Conservation (phyloP, 1,284 basidiomycete species). For the Ustilago nuda region DNA sequence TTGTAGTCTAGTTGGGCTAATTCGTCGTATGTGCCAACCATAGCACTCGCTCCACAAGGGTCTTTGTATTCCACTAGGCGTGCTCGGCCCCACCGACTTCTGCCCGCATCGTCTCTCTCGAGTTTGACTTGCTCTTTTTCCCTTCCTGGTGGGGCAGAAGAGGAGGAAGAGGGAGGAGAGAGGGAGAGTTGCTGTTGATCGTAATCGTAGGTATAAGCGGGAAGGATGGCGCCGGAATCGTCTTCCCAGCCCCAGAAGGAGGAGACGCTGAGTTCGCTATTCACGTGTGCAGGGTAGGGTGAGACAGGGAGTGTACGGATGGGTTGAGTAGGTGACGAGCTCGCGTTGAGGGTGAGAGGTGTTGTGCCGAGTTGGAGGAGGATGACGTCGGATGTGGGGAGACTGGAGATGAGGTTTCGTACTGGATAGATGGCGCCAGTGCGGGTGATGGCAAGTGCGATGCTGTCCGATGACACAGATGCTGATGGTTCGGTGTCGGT, state of each 20-base stretch:
- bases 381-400: slow-evolving; percentile 76
- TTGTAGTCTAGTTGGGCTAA: slow-evolving; percentile 73
- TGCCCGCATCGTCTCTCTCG: slow-evolving; percentile 52
- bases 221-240: slow-evolving; percentile 54
- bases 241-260: slow-evolving; percentile 73
- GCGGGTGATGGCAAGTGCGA: slow-evolving; percentile 69
- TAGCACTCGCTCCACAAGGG: slow-evolving; percentile 53
- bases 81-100: slow-evolving; percentile 64
- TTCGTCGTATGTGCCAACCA: slow-evolving; percentile 76
- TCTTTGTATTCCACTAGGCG: slow-evolving; percentile 65
- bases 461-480: slow-evolving; percentile 23
- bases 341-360: slow-evolving; percentile 40
- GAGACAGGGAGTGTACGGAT: slow-evolving; percentile 75
- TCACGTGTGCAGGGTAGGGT: slow-evolving; percentile 76
- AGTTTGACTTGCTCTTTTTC: slow-evolving; percentile 46
- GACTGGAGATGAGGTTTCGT: slow-evolving; percentile 73
- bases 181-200: slow-evolving; percentile 21
- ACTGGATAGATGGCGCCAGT: slow-evolving; percentile 72
- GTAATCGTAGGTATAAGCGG: slow-evolving; percentile 40
- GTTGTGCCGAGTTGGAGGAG: slow-evolving; percentile 56
- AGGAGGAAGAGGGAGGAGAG: neutral
- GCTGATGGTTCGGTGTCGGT: neutral
- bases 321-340: neutral
- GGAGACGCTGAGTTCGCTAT: slow-evolving; percentile 74
- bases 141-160: slow-evolving; percentile 34